Base-by-base conservation (phyloP, 2,329 filamentous ascomycete genomes). In the Aspergillus fructus region DNA sequence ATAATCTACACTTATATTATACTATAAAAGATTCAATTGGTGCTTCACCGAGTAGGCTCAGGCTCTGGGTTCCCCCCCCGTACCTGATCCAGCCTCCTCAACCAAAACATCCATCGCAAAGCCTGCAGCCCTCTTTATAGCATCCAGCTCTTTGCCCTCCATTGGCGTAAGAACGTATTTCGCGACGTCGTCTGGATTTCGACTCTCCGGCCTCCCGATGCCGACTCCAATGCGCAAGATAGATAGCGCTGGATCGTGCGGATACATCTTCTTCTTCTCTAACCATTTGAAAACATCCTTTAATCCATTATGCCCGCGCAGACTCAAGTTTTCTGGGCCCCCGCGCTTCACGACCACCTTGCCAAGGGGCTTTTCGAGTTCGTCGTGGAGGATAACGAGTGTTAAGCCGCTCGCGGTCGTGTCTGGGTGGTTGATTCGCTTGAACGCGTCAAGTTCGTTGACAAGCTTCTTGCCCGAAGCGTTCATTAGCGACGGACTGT, bases 381-480 rank as follows among this genome's bases (percentile, higher is more conserved):
- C 93, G 71, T 97, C 93, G 72, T 97, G 92, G 19, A 97, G 79
- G 12, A 97, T 78, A 0, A 97, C 85, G 15, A 99, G 74, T 3
- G 79, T 76, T 3, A 80, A 11, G 21, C 17, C 37, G 12, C 13
- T 33, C 7, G 41, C 13, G 12, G 15, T n/a, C 15, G 8, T 15
- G 19, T 17, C 13, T 12, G n/a, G 12, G 21, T 45, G 17, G 23
- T 48, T 30, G 23, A 37, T 21, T 19, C 51, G 51, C 34, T 39
- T 53, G 50, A 45, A 78, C 12, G 64, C 78, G 62, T 80, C 81
- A 80, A 89, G 92, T 2, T 88, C 86, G 3, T 79, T 79, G 3
- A 83, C 78, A 0, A 96, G 83, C 59, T 87, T 89, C 0, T 82
- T 79, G 0, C 94, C 94, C 2, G 87, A 90, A 4, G 89, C 78